phyloP scores from a whole-genome alignment of 371 early-diverging fungal genomes.

The Aphelidium insulamus region DNA sequence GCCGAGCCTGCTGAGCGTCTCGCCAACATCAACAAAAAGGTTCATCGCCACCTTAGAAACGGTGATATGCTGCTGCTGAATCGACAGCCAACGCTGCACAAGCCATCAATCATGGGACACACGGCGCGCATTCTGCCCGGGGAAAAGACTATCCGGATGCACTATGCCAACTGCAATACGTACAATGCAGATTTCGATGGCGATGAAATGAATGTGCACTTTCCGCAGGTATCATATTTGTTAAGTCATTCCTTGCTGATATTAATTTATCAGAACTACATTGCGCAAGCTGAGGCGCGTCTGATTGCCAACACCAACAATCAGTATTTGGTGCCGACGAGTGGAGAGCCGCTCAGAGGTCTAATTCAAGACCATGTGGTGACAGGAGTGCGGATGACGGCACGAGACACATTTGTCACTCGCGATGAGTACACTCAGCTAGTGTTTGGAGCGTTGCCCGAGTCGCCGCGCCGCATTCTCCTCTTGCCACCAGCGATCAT shows the following conservation, averaged over 20 bases:
- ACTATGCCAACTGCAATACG: slow-evolving; percentile 95
- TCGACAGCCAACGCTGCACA: slow-evolving; percentile 99
- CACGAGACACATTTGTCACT: slow-evolving; percentile 72
- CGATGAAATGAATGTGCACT: slow-evolving; percentile 99
- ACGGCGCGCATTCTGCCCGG: slow-evolving; percentile 88
- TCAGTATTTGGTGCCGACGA: slow-evolving; percentile 96
- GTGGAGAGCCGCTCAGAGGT: slow-evolving; percentile 96
- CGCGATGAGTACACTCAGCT: slow-evolving; percentile 84
- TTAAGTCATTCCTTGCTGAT: too few relatives aligned
- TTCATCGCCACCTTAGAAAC: slow-evolving; percentile 86
- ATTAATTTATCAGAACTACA: too few relatives aligned
- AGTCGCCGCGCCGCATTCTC: slow-evolving; percentile 29
- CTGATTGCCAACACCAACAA: slow-evolving; percentile 87
- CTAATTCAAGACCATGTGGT: slow-evolving; percentile 99
- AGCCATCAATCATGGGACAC: slow-evolving; percentile 99
- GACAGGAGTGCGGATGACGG: slow-evolving; percentile 83
- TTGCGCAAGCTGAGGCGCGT: slow-evolving; percentile 87
- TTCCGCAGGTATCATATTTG: too few relatives aligned
- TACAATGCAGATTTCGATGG: slow-evolving; percentile 99
- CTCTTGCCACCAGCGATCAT: slow-evolving; percentile 63
- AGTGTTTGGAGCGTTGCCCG: slow-evolving; percentile 57
- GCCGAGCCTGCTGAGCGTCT: slow-evolving; percentile 8
- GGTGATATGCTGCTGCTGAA: slow-evolving; percentile 97
- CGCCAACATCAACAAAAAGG: slow-evolving; percentile 66
- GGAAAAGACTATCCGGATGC: slow-evolving; percentile 98